These are phyloP conservation scores for Neurospora sp. DNA, from an alignment of 495 filamentous ascomycete genomes.

Conservation along the genomic window DNA sequence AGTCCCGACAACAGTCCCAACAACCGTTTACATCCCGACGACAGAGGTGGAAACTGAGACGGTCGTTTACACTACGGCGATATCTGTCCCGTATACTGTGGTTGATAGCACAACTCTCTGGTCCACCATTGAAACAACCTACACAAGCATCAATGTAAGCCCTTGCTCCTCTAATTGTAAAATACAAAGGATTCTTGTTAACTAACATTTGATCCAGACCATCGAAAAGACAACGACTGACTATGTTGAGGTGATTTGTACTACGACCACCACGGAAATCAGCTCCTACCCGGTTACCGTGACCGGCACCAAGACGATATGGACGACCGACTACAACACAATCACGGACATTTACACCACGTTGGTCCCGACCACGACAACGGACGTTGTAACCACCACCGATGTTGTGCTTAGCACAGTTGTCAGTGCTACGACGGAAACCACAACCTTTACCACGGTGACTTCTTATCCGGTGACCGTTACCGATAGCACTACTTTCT, in stretches of 20 bases:
- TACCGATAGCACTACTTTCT: conserved; percentile 15
- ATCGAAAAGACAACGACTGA: conserved; percentile 1
- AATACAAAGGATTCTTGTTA: neutral
- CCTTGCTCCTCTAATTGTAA: neutral
- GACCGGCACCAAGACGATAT: conserved; percentile 20
- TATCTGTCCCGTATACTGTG: conserved; percentile 4
- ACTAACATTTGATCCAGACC: neutral
- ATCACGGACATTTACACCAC: conserved; percentile 22
- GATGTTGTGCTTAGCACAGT: conserved; percentile 7
- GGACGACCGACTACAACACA: conserved; percentile 9
- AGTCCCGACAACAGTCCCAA: conserved; percentile 5
- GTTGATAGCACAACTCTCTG: conserved; percentile 1
- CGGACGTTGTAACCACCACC: conserved; percentile 13
- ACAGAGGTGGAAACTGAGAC: conserved; percentile 5
- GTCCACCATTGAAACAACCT: conserved; percentile 3
- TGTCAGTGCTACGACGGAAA: conserved; percentile 20
- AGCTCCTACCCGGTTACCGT: conserved; percentile 14
- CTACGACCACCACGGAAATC: conserved; percentile 3
- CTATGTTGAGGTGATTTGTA: conserved; percentile 2
- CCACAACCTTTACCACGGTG: conserved; percentile 2
- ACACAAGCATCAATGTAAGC: conserved; percentile 4
- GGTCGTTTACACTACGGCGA: conserved; percentile 3
- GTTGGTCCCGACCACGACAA: conserved; percentile 17
- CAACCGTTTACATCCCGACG: conserved; percentile 5
- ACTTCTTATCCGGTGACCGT: conserved; percentile 16